These are phyloP conservation scores for Neolentinus lepideus DNA, from an alignment of 1,284 basidiomycete genomes.

Conservation along the genomic window DNA sequence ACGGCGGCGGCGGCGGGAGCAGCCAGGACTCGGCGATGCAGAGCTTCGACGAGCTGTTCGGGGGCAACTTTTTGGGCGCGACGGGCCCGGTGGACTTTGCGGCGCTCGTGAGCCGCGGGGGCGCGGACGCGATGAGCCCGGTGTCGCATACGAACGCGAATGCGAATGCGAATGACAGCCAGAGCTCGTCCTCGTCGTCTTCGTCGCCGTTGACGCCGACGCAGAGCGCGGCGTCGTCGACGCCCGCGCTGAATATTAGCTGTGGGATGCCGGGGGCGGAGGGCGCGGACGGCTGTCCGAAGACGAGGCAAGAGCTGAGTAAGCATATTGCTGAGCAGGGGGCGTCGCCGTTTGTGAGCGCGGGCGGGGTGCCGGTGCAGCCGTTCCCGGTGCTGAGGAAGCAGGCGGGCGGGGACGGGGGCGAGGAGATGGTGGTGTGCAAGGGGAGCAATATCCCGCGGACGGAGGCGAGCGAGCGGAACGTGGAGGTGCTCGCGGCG, in stretches of 20 bases:
- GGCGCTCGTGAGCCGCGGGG: constrained; percentile 31
- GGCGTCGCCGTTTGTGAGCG: constrained; percentile 38
- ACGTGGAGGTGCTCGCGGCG: constrained; percentile 68
- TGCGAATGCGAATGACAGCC: constrained; percentile 1
- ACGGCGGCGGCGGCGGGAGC: not conserved
- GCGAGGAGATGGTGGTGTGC: constrained; percentile 49
- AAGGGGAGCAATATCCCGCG: constrained; percentile 56
- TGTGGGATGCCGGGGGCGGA: constrained; percentile 12
- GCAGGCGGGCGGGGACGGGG: constrained; percentile 17
- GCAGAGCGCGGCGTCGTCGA: constrained; percentile 5
- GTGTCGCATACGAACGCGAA: constrained; percentile 30
- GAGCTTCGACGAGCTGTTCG: constrained; percentile 50
- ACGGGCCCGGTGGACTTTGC: constrained; percentile 36
- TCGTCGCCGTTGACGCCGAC: constrained; percentile 23
- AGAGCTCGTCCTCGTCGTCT: constrained; percentile 11
- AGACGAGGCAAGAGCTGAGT: constrained; percentile 48
- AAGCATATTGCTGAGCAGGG: constrained; percentile 40
- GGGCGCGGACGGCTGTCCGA: constrained; percentile 35
- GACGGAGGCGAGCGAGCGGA: constrained; percentile 61
- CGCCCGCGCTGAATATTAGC: constrained; percentile 12
- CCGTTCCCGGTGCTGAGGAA: constrained; percentile 17
- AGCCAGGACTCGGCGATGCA: constrained; percentile 13
- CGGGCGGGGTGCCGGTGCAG: constrained; percentile 9
- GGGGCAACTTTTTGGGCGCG: constrained; percentile 38
- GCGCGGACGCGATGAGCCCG: constrained; percentile 41